A percentile compares a stretch with the other conserved stretches of the same genome.
Evolutionary conservation across 2,329 filamentous ascomycete species (phyloP).

Genomic region (Pyricularia grisea): DNA sequence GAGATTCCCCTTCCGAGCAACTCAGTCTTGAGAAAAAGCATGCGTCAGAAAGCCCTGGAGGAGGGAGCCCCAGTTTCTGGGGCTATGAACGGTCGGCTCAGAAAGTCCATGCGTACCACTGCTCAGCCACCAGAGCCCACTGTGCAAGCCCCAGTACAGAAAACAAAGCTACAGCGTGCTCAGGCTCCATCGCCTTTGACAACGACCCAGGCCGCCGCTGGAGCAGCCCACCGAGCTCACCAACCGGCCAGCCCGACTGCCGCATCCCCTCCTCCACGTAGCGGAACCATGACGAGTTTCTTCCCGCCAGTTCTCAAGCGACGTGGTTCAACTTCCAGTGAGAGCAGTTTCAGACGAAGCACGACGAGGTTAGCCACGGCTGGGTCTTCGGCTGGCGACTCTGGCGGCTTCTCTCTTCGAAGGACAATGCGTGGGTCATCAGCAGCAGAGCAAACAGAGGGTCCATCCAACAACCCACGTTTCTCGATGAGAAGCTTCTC

Average conservation of each 20-base stretch:
- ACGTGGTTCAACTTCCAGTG: slow-evolving; percentile 55
- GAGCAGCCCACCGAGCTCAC: slow-evolving; percentile 3
- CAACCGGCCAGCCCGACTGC: slow-evolving; percentile 2
- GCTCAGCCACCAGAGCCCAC: slow-evolving; percentile 6
- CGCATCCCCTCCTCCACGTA: not conserved
- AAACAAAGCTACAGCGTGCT: not conserved
- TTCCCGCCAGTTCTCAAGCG: slow-evolving; percentile 33
- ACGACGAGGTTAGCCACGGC: not conserved
- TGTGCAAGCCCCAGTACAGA: slow-evolving; percentile 3
- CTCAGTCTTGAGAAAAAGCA: slow-evolving; percentile 12
- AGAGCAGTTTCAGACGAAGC: slow-evolving; percentile 71
- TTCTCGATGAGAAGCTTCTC: slow-evolving; percentile 65
- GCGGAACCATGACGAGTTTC: slow-evolving; percentile 8
- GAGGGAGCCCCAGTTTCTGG: slow-evolving; percentile 7
- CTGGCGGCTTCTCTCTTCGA: slow-evolving; percentile 52
- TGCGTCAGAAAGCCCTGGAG: slow-evolving; percentile 11
- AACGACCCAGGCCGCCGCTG: not conserved
- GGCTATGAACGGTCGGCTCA: slow-evolving; percentile 19
- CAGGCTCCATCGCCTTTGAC: not conserved
- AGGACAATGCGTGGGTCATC: slow-evolving; percentile 58
- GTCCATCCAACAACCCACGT: slow-evolving; percentile 20
- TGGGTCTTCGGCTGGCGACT: slow-evolving; percentile 6
- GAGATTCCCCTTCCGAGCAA: slow-evolving; percentile 5
- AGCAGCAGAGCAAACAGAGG: slow-evolving; percentile 5
- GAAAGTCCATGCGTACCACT: slow-evolving; percentile 17